phyloP scores from a whole-genome alignment of 2,329 filamentous ascomycete genomes.

The Alternaria sp. region DNA sequence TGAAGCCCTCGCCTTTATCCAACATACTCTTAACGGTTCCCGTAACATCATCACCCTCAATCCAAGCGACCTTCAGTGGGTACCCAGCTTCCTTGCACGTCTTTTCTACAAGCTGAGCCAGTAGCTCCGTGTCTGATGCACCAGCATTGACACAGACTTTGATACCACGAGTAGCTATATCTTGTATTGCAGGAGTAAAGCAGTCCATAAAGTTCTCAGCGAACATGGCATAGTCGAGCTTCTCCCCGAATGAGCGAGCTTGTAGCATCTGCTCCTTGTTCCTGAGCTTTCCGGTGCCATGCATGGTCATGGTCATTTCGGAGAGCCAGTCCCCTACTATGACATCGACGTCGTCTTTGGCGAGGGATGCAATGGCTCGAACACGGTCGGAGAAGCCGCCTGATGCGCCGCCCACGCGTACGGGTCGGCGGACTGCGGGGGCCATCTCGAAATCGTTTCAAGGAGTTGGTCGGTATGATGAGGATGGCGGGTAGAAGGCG shows the following conservation, averaged over 20 bases:
- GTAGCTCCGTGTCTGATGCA: conserved; percentile 35
- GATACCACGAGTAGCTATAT: conserved; percentile 35
- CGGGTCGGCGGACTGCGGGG: conserved; percentile 35
- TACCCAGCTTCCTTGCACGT: conserved; percentile 32
- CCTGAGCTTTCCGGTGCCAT: conserved; percentile 33
- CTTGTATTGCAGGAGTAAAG: conserved; percentile 48
- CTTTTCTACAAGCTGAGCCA: conserved; percentile 35
- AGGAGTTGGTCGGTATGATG: not conserved
- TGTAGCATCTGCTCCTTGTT: conserved; percentile 50
- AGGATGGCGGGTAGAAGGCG: not conserved
- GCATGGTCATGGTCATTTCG: conserved; percentile 40
- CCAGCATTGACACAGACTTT: conserved; percentile 44
- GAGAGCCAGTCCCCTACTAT: conserved; percentile 44
- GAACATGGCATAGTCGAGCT: conserved; percentile 36
- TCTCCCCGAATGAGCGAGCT: conserved; percentile 50
- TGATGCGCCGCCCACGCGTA: conserved; percentile 53
- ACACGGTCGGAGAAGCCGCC: conserved; percentile 55
- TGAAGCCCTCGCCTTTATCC: conserved; percentile 47
- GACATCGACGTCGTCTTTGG: conserved; percentile 44
- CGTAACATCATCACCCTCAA: conserved; percentile 53
- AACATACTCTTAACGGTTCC: conserved; percentile 45
- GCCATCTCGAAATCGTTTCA: conserved; percentile 21
- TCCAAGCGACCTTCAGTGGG: conserved; percentile 45
- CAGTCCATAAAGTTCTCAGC: conserved; percentile 57
- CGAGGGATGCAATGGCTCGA: conserved; percentile 51